Evolutionary conservation across 2,329 filamentous ascomycete species (phyloP).

Genomic region (Dothistroma pini): DNA sequence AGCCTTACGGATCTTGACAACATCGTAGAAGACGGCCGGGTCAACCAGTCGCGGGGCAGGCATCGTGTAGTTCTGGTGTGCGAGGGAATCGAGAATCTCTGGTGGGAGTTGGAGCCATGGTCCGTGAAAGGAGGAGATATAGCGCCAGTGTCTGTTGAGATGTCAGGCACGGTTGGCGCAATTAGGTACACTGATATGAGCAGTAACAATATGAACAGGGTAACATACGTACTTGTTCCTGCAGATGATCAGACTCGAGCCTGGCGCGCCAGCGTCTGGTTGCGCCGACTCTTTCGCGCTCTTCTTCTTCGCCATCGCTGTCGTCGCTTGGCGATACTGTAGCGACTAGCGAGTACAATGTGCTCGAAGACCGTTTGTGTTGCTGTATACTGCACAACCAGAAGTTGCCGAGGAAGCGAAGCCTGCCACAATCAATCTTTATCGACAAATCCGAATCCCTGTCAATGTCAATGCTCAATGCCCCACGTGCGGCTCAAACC

Average conservation of each 20-base stretch:
- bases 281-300: slow-evolving; percentile 20
- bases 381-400: neutral
- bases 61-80: slow-evolving; percentile 74
- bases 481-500: neutral
- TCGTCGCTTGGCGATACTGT: neutral
- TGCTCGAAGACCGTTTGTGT: neutral
- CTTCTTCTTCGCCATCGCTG: slow-evolving; percentile 35
- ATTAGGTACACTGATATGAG: neutral
- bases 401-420: neutral
- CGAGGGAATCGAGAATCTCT: slow-evolving; percentile 74
- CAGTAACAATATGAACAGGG: slow-evolving; percentile 9
- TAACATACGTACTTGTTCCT: slow-evolving; percentile 62
- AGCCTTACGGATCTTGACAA: slow-evolving; percentile 74
- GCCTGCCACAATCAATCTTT: neutral
- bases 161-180: neutral
- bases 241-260: slow-evolving; percentile 57
- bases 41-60: slow-evolving; percentile 74
- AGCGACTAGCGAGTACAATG: neutral
- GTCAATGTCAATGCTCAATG: neutral
- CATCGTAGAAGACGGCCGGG: slow-evolving; percentile 75
- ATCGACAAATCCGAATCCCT: neutral
- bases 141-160: slow-evolving; percentile 58
- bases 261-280: slow-evolving; percentile 33
- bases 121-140: slow-evolving; percentile 79
- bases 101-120: slow-evolving; percentile 77